phyloP scores from a whole-genome alignment of 2,329 filamentous ascomycete species.

The Daldinia sp. region DNA sequence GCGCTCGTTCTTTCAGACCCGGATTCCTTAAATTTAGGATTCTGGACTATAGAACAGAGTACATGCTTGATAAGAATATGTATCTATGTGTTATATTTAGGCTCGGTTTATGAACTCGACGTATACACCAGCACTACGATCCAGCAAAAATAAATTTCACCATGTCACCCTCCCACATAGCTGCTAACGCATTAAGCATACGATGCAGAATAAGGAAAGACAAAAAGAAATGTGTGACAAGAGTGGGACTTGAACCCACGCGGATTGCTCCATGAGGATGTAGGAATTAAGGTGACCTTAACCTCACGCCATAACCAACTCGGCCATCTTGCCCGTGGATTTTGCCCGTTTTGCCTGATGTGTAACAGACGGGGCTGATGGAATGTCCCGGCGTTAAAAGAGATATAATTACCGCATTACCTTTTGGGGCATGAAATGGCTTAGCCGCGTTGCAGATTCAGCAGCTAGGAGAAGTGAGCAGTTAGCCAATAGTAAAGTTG shows the following conservation, averaged over 20 bases:
- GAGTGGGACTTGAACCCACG: slow-evolving; percentile 54
- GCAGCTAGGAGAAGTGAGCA: background rate
- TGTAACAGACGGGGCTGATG: background rate
- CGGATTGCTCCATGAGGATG: slow-evolving; percentile 47
- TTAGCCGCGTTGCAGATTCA: background rate
- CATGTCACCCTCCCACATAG: too few species aligned
- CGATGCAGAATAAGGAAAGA: too few species aligned
- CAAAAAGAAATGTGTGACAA: slow-evolving; percentile 34
- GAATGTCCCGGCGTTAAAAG: background rate
- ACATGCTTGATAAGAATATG: slow-evolving; percentile 57
- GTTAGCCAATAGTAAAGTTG: background rate
- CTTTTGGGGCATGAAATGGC: background rate
- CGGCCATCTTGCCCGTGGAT: slow-evolving; percentile 51
- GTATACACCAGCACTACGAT: background rate
- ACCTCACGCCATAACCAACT: slow-evolving; percentile 55
- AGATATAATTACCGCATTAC: background rate
- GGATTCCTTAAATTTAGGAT: slow-evolving; percentile 68
- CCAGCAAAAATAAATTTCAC: background rate
- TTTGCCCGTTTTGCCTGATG: slow-evolving; percentile 17
- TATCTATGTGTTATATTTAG: background rate
- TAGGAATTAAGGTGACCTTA: slow-evolving; percentile 51
- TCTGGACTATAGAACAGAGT: slow-evolving; percentile 74
- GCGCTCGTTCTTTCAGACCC: slow-evolving; percentile 73
- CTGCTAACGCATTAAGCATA: too few species aligned
- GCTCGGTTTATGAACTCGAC: background rate